Base-by-base conservation (phyloP, 1,284 basidiomycete genomes). In the Limonomyces culmigenus region DNA sequence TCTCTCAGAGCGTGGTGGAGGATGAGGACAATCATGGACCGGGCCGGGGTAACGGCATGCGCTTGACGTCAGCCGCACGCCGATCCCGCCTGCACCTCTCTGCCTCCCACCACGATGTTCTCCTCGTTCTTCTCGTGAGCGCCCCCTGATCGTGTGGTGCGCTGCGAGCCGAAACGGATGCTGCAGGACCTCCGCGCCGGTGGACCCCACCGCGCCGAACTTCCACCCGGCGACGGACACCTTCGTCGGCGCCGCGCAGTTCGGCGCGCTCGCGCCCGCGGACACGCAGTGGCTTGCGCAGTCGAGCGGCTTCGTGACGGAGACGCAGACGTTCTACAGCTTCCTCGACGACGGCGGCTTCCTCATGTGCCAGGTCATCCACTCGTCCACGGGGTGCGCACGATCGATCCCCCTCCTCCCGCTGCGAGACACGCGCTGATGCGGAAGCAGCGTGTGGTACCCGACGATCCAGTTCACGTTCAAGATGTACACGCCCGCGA, bases 401-500 rank as follows among this genome's bases (percentile, higher is more conserved):
- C n/a, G 25, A 8, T 67, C 36, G 34, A 17, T 29, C 39, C 29
- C 32, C 29, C 39, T 37, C 34, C 36, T 39, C 34, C 20, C 31
- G 37, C 25, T 16, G 38, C 27, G 20, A 18, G 20, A 15, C 19
- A 17, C 13, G 38, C 12, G 35, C 37, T 27, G 31, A 31, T 18
- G 29, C 17, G n/a, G n/a, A n/a, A n/a, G 29, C 43, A 89, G 86
- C 4, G 54, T 91, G 35, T 92, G 86, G 86, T 88, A 84, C 50
- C 91, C 93, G 4, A 88, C 85, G 29, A 78, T 96, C 47, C 95
- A 99, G 56, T 91, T 97, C 58, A 88, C 80, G 3, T 93, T 83
- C 75, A 93, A 92, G 59, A 62, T 86, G 42, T 81, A 74, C 62
- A 77, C 95, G 52, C 81, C 91, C 8, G 65, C 65, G 41, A 89